Evolutionary conservation across 164 flowering plant species (phyloP), one percentile per base, ranked within the genome.

Genomic region (Aristolochia californica): DNA sequence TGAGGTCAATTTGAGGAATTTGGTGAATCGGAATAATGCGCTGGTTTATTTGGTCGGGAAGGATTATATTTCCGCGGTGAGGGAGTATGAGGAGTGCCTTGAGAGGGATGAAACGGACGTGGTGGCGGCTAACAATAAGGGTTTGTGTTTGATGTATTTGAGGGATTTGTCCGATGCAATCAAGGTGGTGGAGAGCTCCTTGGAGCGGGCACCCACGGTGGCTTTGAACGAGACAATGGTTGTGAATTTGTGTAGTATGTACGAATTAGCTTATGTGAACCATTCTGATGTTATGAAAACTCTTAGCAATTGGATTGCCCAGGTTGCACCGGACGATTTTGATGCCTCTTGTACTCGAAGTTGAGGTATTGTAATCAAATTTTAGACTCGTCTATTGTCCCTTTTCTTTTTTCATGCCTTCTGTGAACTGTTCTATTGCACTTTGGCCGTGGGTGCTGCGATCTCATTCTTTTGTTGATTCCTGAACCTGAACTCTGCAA

Each of bases 271-370:
- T 12, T 88, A 75, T 75, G 95, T 94, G 54, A 88, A 86, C 56
- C 90, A 90, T 61, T 69, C 86, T 0, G 99, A 94, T 62, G 69
- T 77, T 38, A 94, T 90, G 91, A 75, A 70, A 78, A 94, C 88
- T 0, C 78, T 94, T 38, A 85, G 79, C 64, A 94, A 66, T 68
- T 94, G 97, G 99, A 94, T 94, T 71, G 88, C 93, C 14, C 74
- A 83, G 18, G 93, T 94, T 64, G 96, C 99, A 45, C 99, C 99
- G 0, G 97, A 94, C 78, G 99, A 94, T 75, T 94, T 94, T 72
- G 97, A 90, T 77, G 58, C 93, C 0, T 77, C 99, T 0, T 83
- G 89, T 70, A 94, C 96, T 55, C 76, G 97, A 49, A 65, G 72
- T 58, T 94, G 77, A 94, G 84, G 86, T 83, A 75, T 59, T 66